A percentile compares a stretch with the other conserved stretches of the same genome.
These are phyloP conservation scores for Ophiostoma montium DNA, from an alignment of 2,329 filamentous ascomycete species.

Conservation along the genomic window DNA sequence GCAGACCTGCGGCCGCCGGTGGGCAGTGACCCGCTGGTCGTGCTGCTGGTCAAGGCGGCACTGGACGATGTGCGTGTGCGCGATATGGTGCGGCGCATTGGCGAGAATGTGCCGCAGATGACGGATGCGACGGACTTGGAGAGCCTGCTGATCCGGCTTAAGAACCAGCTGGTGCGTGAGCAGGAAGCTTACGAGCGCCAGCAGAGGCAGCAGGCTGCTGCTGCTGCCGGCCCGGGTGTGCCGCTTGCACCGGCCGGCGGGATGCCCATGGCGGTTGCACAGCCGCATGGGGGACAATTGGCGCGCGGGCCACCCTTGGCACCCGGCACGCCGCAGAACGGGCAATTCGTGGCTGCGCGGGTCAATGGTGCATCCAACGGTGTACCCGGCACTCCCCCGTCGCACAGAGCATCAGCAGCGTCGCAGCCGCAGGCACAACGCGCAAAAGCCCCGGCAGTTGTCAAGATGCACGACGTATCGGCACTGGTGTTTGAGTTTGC, in stretches of 20 bases:
- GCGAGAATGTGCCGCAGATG: slow-evolving; percentile 34
- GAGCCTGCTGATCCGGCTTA: slow-evolving; percentile 33
- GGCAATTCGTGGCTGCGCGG: background rate
- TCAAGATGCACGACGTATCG: slow-evolving; percentile 46
- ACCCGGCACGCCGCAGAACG: background rate
- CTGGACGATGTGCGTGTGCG: slow-evolving; percentile 36
- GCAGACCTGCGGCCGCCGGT: slow-evolving; percentile 37
- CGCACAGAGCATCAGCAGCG: background rate
- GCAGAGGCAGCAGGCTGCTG: slow-evolving; percentile 10
- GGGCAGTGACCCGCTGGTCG: slow-evolving; percentile 40
- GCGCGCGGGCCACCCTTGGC: background rate
- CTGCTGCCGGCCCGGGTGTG: slow-evolving; percentile 8
- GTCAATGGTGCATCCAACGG: background rate
- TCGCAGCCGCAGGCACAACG: slow-evolving; percentile 35
- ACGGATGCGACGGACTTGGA: slow-evolving; percentile 31
- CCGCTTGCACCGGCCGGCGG: background rate
- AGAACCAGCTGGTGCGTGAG: slow-evolving; percentile 23
- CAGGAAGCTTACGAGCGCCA: slow-evolving; percentile 5
- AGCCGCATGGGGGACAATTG: background rate
- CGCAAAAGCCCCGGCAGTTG: slow-evolving; percentile 42
- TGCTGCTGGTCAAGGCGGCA: slow-evolving; percentile 41
- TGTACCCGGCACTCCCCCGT: no score
- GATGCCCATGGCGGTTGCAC: background rate
- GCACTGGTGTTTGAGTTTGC: slow-evolving; percentile 57
- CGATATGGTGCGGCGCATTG: slow-evolving; percentile 39